Evolutionary conservation across 169 alveolate genomes (phyloP).

Genomic region (Miamiensis avidus): DNA sequence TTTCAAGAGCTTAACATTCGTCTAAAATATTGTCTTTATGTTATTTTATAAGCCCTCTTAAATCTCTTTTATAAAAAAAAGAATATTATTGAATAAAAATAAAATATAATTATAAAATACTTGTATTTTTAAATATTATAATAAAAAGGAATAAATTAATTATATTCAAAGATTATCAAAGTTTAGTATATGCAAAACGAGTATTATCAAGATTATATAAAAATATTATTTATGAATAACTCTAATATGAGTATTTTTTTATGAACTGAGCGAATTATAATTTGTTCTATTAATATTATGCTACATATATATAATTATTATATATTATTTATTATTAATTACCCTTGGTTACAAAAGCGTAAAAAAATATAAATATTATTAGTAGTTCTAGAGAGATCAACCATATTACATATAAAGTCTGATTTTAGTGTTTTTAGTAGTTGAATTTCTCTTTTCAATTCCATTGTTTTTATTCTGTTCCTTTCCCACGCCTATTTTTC

Average conservation of each 20-base stretch:
- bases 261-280: too few species aligned
- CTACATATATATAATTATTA: background rate
- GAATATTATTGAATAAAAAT: too few species aligned
- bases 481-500: background rate
- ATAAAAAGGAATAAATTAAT: too few species aligned
- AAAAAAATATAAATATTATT: too few species aligned
- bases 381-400: too few species aligned
- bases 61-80: background rate
- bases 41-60: background rate
- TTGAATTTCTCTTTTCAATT: background rate
- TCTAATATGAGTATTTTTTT: background rate
- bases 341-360: background rate
- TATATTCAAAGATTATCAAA: too few species aligned
- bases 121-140: too few species aligned
- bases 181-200: too few species aligned
- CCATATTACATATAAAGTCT: too few species aligned
- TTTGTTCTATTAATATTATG: background rate
- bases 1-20: background rate
- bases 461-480: background rate
- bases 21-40: background rate
- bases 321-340: too few species aligned
- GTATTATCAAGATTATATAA: too few species aligned
- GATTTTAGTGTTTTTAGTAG: background rate
- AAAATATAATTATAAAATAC: too few species aligned
- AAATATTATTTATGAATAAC: background rate